A percentile compares a stretch with the other conserved stretches of the same genome.
phyloP scores from a whole-genome alignment of 805 yeast species.

The Scheffersomyces lignosus region DNA sequence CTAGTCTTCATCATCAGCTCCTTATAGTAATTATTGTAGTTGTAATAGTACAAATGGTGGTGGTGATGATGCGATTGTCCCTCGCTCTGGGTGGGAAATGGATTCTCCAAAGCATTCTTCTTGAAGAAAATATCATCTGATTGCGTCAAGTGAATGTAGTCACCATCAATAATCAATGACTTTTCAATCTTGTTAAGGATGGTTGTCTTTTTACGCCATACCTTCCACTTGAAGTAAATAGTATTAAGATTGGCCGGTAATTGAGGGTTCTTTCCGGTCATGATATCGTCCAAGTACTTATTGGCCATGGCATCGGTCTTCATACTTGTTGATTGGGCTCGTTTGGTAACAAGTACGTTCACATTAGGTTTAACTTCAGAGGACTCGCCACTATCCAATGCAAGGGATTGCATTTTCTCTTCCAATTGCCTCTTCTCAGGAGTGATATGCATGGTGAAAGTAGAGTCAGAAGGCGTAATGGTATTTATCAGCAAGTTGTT shows the following conservation, averaged over 20 bases:
- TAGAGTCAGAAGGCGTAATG: slow-evolving; percentile 30
- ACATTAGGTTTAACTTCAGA: not conserved
- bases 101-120: slow-evolving; percentile 30
- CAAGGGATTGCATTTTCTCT: slow-evolving; percentile 12
- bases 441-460: slow-evolving; percentile 20
- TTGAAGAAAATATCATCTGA: slow-evolving; percentile 64
- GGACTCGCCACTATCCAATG: not conserved
- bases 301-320: slow-evolving; percentile 10
- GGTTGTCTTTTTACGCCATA: slow-evolving; percentile 86
- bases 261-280: slow-evolving; percentile 25
- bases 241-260: slow-evolving; percentile 43
- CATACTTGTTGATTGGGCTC: too few species aligned
- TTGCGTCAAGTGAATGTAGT: slow-evolving; percentile 84
- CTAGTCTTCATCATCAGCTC: slow-evolving; percentile 79
- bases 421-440: slow-evolving; percentile 22
- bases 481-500: not conserved
- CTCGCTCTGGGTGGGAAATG: slow-evolving; percentile 19
- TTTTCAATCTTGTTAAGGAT: slow-evolving; percentile 79
- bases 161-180: slow-evolving; percentile 89
- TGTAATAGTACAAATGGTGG: slow-evolving; percentile 38
- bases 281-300: slow-evolving; percentile 31
- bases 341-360: not conserved
- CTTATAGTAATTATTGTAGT: slow-evolving; percentile 46
- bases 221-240: slow-evolving; percentile 80
- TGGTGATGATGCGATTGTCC: slow-evolving; percentile 23